phyloP scores from a whole-genome alignment of 2,329 filamentous ascomycete species.

The Trichophyton schoenleinii region DNA sequence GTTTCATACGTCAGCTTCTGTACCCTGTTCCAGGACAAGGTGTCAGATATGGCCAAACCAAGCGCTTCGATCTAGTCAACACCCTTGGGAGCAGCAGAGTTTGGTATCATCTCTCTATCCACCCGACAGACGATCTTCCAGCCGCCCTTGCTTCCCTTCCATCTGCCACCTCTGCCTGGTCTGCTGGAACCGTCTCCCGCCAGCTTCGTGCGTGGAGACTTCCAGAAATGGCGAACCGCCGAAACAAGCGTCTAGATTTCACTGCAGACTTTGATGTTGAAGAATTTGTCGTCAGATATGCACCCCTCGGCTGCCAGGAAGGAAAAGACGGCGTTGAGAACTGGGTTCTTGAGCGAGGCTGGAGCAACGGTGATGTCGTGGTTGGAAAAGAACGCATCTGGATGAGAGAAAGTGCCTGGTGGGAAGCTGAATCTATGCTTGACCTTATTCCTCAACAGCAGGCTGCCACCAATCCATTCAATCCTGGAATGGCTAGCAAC shows the following conservation, averaged over 20 bases:
- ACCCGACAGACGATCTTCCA: constrained; percentile 79
- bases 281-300: constrained; percentile 77
- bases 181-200: constrained; percentile 78
- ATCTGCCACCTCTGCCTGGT: constrained; percentile 73
- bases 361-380: constrained; percentile 95
- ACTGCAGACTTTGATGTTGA: constrained; percentile 93
- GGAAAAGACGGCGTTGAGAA: constrained; percentile 86
- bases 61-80: constrained; percentile 63
- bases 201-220: constrained; percentile 89
- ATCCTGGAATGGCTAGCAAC: constrained; percentile 41
- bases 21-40: constrained; percentile 67
- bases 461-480: constrained; percentile 33
- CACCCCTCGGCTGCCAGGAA: constrained; percentile 71
- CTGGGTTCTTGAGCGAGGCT: constrained; percentile 87
- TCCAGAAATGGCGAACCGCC: constrained; percentile 90
- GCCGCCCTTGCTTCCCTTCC: constrained; percentile 59
- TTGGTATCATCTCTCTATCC: constrained; percentile 88
- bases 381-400: constrained; percentile 84
- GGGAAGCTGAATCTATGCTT: constrained; percentile 94
- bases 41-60: constrained; percentile 64
- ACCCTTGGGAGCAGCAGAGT: constrained; percentile 72
- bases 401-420: constrained; percentile 91
- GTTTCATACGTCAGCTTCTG: constrained; percentile 68
- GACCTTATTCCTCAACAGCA: constrained; percentile 65
- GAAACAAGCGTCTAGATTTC: constrained; percentile 84